These are phyloP conservation scores for Fusarium anguioides DNA, from an alignment of 2,329 filamentous ascomycete species.

Conservation along the genomic window DNA sequence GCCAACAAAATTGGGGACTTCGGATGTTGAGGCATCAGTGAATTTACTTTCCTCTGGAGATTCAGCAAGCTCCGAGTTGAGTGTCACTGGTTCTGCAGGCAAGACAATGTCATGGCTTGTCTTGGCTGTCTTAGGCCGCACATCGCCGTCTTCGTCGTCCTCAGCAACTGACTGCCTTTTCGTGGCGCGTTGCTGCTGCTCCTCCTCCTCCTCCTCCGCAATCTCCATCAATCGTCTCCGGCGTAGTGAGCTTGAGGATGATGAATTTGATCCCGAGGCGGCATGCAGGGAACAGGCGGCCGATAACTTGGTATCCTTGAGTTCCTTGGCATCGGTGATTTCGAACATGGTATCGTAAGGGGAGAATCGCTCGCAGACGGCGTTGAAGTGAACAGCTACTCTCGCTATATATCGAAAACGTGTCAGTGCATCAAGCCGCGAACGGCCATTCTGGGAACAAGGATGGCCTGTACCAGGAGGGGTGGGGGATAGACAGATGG, in stretches of 20 bases:
- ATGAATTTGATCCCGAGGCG: conserved; percentile 85
- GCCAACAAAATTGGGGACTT: conserved; percentile 65
- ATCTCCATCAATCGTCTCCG: conserved; percentile 88
- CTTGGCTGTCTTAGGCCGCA: conserved; percentile 43
- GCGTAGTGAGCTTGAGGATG: conserved; percentile 82
- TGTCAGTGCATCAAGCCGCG: conserved; percentile 25
- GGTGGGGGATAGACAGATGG: background rate
- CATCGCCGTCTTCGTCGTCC: conserved; percentile 56
- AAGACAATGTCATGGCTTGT: conserved; percentile 45
- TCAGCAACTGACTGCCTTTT: conserved; percentile 69
- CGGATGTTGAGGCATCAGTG: conserved; percentile 56
- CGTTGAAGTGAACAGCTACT: conserved; percentile 77
- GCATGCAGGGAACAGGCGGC: conserved; percentile 90
- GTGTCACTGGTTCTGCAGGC: conserved; percentile 54
- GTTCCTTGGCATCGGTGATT: conserved; percentile 77
- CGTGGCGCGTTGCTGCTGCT: conserved; percentile 65
- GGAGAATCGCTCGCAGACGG: conserved; percentile 76
- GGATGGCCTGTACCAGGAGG: background rate
- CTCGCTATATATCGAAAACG: conserved; percentile 68
- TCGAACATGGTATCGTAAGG: conserved; percentile 89
- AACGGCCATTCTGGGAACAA: background rate
- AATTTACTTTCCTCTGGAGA: conserved; percentile 64
- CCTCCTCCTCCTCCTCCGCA: conserved; percentile 90
- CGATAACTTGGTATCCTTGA: conserved; percentile 89
- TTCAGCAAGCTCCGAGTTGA: conserved; percentile 64